Percentiles rank a stretch among this genome's conserved stretches.
These are phyloP conservation scores for Sporisorium exsertum DNA, from an alignment of 1,284 basidiomycete genomes.

Conservation along the genomic window DNA sequence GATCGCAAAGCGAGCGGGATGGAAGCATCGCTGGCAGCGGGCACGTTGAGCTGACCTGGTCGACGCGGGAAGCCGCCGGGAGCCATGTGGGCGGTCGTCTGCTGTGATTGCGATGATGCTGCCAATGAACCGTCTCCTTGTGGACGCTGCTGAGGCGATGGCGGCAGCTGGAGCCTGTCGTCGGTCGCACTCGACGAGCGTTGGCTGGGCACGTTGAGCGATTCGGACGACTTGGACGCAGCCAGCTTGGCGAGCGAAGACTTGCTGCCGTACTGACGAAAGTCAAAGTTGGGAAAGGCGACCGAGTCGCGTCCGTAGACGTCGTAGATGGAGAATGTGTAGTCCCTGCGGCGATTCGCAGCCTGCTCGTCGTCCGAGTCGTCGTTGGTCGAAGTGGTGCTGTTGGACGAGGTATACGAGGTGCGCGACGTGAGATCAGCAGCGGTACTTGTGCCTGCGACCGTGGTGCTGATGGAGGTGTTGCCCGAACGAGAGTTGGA, in stretches of 20 bases:
- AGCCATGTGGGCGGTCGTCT: neutral
- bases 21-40: slow-evolving; percentile 26
- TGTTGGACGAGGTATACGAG: slow-evolving; percentile 47
- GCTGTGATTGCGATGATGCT: slow-evolving; percentile 11
- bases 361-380: slow-evolving; percentile 57
- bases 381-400: slow-evolving; percentile 52
- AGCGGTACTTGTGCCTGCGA: slow-evolving; percentile 13
- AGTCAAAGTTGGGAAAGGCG: slow-evolving; percentile 64
- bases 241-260: slow-evolving; percentile 41
- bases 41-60: slow-evolving; percentile 35
- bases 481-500: slow-evolving; percentile 24
- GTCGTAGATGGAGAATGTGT: slow-evolving; percentile 65
- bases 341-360: slow-evolving; percentile 48
- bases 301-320: slow-evolving; percentile 66
- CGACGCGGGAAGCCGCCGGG: slow-evolving; percentile 14
- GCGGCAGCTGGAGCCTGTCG: slow-evolving; percentile 29
- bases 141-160: slow-evolving; percentile 37
- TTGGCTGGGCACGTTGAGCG: slow-evolving; percentile 33
- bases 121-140: too few species aligned
- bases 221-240: slow-evolving; percentile 41
- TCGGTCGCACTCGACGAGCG: slow-evolving; percentile 26
- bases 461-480: slow-evolving; percentile 9
- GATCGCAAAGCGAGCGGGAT: slow-evolving; percentile 51
- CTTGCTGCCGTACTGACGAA: slow-evolving; percentile 48
- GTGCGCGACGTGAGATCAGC: slow-evolving; percentile 29